Percentiles rank a stretch among this genome's conserved stretches.
Conservation (phyloP, 1,284 basidiomycete species). For the Naganishia sp. region DNA sequence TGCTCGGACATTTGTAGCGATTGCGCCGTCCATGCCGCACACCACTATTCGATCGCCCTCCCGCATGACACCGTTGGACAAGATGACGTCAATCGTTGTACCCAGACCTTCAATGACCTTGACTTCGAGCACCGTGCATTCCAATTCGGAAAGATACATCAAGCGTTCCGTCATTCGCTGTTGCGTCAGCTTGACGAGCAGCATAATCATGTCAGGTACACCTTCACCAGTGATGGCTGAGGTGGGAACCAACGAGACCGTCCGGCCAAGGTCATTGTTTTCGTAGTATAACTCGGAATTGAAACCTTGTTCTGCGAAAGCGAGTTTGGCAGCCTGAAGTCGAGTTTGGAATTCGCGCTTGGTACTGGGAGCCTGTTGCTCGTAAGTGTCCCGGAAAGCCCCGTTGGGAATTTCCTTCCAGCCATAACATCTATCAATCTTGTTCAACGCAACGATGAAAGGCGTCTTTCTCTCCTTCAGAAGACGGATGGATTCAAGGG, state of each 20-base stretch:
- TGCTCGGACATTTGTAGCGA: conserved; percentile 92
- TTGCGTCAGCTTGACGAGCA: conserved; percentile 95
- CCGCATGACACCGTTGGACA: conserved; percentile 89
- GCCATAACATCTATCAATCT: conserved; percentile 98
- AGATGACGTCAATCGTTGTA: conserved; percentile 95
- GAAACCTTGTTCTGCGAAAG: conserved; percentile 95
- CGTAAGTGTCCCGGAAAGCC: conserved; percentile 87
- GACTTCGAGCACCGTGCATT: conserved; percentile 99
- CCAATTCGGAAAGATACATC: conserved; percentile 97
- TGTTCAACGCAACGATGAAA: conserved; percentile 98
- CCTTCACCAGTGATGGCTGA: conserved; percentile 98
- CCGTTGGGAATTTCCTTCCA: conserved; percentile 91
- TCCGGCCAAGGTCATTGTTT: conserved; percentile 92
- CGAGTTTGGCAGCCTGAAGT: conserved; percentile 78
- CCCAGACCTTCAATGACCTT: conserved; percentile 98
- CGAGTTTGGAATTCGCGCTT: conserved; percentile 93
- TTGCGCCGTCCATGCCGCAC: conserved; percentile 96
- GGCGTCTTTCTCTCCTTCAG: conserved; percentile 94
- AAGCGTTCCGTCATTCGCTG: conserved; percentile 95
- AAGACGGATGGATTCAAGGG: conserved; percentile 90
- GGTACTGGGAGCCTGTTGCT: conserved; percentile 77
- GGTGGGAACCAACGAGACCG: conserved; percentile 95
- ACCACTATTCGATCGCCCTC: conserved; percentile 96
- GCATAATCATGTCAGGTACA: conserved; percentile 99
- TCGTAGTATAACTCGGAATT: conserved; percentile 96